These are phyloP conservation scores for Ramichloridium luteum DNA, from an alignment of 2,329 filamentous ascomycete species.

Conservation along the genomic window DNA sequence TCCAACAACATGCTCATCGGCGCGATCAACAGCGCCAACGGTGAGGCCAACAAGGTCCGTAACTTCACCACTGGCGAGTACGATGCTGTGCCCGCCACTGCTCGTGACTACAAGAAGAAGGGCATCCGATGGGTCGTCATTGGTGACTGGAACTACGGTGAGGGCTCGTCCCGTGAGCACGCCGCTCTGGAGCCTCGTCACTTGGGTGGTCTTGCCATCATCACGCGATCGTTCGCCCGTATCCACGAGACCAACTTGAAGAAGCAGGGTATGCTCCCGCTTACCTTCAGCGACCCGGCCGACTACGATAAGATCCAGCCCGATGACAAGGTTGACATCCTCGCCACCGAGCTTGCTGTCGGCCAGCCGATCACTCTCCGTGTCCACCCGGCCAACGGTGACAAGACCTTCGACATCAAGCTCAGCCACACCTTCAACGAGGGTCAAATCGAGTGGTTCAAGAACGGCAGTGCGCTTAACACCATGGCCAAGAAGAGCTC, in stretches of 20 bases:
- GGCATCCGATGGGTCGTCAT: slow-evolving; percentile 94
- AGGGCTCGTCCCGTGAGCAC: slow-evolving; percentile 95
- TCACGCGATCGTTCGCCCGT: slow-evolving; percentile 90
- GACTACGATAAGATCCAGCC: slow-evolving; percentile 97
- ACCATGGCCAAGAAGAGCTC: slow-evolving; percentile 74
- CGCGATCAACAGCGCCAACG: slow-evolving; percentile 91
- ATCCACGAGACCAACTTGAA: slow-evolving; percentile 99
- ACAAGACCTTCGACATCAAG: slow-evolving; percentile 62
- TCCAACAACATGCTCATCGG: slow-evolving; percentile 99
- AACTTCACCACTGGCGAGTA: slow-evolving; percentile 76
- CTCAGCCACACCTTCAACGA: slow-evolving; percentile 97
- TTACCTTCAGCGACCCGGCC: slow-evolving; percentile 86
- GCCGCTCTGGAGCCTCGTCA: slow-evolving; percentile 95
- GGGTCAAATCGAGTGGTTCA: slow-evolving; percentile 97
- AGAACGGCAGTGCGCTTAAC: slow-evolving; percentile 93
- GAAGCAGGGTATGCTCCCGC: slow-evolving; percentile 99
- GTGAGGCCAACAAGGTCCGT: slow-evolving; percentile 93
- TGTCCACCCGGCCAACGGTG: slow-evolving; percentile 81
- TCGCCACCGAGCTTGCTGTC: slow-evolving; percentile 78
- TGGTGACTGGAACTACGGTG: slow-evolving; percentile 99
- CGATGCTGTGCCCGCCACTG: slow-evolving; percentile 81
- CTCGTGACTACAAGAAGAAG: slow-evolving; percentile 97
- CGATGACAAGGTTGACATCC: slow-evolving; percentile 81
- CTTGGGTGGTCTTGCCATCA: slow-evolving; percentile 92
- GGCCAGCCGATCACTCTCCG: slow-evolving; percentile 86